Evolutionary conservation across 1,284 basidiomycete species (phyloP).

Genomic region (Moniliophthora roreri): DNA sequence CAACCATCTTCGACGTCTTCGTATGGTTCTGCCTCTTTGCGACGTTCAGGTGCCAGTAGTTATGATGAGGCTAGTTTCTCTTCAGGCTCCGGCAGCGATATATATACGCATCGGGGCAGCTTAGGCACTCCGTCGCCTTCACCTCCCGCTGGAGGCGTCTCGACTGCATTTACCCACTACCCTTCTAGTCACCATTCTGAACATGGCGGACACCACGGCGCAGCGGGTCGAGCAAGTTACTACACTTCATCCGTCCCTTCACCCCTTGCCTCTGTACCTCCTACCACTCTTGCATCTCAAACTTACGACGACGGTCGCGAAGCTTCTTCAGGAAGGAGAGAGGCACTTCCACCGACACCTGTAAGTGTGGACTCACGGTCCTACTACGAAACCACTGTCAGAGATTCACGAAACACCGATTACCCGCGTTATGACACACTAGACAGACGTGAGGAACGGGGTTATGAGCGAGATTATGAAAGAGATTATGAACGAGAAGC

Average conservation of each 20-base stretch:
- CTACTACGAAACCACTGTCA: constrained; percentile 9
- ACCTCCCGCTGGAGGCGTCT: constrained; percentile 49
- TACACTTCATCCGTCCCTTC: constrained; percentile 13
- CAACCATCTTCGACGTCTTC: constrained; percentile 16
- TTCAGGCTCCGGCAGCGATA: constrained; percentile 52
- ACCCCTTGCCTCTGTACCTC: constrained; percentile 11
- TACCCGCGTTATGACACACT: constrained; percentile 7
- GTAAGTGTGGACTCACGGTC: constrained; percentile 10
- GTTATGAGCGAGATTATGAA: constrained; percentile 12
- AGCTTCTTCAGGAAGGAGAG: constrained; percentile 3
- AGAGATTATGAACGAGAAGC: constrained; percentile 8
- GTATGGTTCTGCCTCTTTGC: constrained; percentile 5
- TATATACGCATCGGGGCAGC: constrained; percentile 46
- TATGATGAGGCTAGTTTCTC: constrained; percentile 53
- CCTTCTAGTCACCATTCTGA: constrained; percentile 30
- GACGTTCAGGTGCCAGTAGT: constrained; percentile 30
- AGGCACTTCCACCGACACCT: constrained; percentile 10
- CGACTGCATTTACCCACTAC: constrained; percentile 36
- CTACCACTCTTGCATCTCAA: constrained; percentile 13
- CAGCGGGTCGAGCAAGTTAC: constrained; percentile 3
- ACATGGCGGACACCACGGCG: constrained; percentile 11
- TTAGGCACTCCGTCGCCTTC: constrained; percentile 58
- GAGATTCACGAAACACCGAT: not conserved
- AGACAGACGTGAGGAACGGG: constrained; percentile 3
- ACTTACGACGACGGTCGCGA: constrained; percentile 10